Conservation (phyloP, 345 rosid genomes). For the Moringa oleifera region DNA sequence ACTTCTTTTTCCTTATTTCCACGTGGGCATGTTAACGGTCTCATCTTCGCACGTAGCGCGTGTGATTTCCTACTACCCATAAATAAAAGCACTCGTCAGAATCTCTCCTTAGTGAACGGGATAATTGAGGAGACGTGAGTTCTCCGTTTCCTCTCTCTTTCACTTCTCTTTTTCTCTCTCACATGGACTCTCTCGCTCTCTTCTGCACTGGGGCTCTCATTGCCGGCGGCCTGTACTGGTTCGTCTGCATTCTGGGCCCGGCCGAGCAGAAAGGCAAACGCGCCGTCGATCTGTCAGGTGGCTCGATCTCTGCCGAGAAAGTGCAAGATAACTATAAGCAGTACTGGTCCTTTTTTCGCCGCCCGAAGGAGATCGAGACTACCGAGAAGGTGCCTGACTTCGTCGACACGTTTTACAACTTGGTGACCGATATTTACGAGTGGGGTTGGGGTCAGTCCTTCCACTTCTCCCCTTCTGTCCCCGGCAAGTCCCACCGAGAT, state of each 20-base stretch:
- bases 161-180: background rate
- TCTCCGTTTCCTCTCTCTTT: background rate
- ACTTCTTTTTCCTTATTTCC: background rate
- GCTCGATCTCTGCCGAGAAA: constrained; percentile 85
- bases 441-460: constrained; percentile 99
- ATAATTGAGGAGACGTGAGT: constrained; percentile 8
- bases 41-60: constrained; percentile 13
- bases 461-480: constrained; percentile 85
- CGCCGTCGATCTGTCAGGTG: constrained; percentile 75
- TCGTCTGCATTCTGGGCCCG: constrained; percentile 76
- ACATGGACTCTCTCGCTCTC: constrained; percentile 56
- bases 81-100: constrained; percentile 4
- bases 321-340: constrained; percentile 68
- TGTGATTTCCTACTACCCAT: background rate
- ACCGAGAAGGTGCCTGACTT: constrained; percentile 83
- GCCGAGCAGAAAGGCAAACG: constrained; percentile 81
- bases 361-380: constrained; percentile 79
- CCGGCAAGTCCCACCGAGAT: constrained; percentile 74
- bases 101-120: background rate
- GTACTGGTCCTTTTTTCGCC: constrained; percentile 87
- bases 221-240: constrained; percentile 81
- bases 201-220: constrained; percentile 64
- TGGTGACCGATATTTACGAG: constrained; percentile 94
- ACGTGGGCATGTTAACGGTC: background rate
- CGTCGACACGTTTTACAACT: constrained; percentile 90